Evolutionary conservation across 2,329 filamentous ascomycete species (phyloP), one percentile per base, ranked within the genome.

Genomic region (Penicillium digitatum): DNA sequence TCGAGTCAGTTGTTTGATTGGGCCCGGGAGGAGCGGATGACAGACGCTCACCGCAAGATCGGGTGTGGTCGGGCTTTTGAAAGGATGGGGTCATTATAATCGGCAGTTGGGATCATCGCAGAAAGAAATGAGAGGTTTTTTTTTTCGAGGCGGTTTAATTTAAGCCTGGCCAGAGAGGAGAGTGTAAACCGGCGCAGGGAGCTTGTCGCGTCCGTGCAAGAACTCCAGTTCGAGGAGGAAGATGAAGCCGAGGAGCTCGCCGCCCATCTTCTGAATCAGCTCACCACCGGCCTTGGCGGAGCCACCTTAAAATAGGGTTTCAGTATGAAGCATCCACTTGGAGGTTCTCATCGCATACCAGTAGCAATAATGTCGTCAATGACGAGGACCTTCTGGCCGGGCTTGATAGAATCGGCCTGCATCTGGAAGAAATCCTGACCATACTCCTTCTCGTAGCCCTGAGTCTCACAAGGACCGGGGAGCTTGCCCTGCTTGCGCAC

Each of bases 351-450:
- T 39, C 37, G 54, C 87, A 74, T 81, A 96, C 93, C 93, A 62
- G 94, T 99, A 54, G 94, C 94, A 78, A 99, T 97, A 70, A 99
- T 95, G 74, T 99, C 94, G 75, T 99, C 94, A 31, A 99, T 91
- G 62, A 99, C 83, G 59, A 99, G 79, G 55, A 96, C 93, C 74
- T 87, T 92, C 78, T 96, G 90, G 34, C 92, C 92, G 48, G 84
- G 81, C 77, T 88, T 87, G 68, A 99, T 87, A 42, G 87, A 87
- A 74, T 88, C 91, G 63, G 83, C 79, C 80, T 99, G 94, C 80
- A 99, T 95, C 82, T 97, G 90, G 79, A 99, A 97, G 72, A 87
- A 87, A 74, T 99, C 94, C 75, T 86, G 82, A 61, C 94, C 94
- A 71, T 99, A 99, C 76, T 99, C 94, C 82, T 99, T 99, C 76